Evolutionary conservation across 192 early-diverging fungal species (phyloP), one percentile per base, ranked within the genome.

Genomic region (Endogone sp.): DNA sequence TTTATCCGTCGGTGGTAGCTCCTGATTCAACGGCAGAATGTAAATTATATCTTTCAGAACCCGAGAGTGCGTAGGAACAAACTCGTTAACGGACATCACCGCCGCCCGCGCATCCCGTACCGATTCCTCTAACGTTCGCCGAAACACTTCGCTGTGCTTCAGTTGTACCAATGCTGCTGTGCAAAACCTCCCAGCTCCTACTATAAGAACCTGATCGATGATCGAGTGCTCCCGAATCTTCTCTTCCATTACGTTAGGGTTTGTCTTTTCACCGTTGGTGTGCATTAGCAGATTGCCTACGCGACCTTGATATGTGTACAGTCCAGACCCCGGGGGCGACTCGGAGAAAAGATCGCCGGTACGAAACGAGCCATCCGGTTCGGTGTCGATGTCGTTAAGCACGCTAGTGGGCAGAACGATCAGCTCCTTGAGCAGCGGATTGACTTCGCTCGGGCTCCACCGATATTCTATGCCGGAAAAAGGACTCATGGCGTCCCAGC

Each of bases 251-350:
- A 71, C 65, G 24, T 72, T 13, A n/a, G 75, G 75, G 22, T 69
- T 72, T 3, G 75, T 77, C 29, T 77, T 77, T 63, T 77, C 75
- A n/a, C 75, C 75, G 29, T 77, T 77, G 28, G 56, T 59, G 60
- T 67, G 57, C 6, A 67, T 31, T 20, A 72, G 56, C 13, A 63
- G 62, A 56, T 72, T 71, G 26, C 71, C 75, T 21, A 37, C 55
- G 24, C 75, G 66, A 9, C 75, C 75, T 60, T 54, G 37, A 16
- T 49, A 49, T 49, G 16, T 16, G 37, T 49, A 49, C 37, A 49
- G 1, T 49, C 37, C 37, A 6, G 37, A 49, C 9, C 1, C 16
- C 9, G 37, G 37, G 37, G 37, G 37, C 37, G 37, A 49, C 16
- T 49, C 37, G 37, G 16, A 16, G 16, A 49, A 49, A 6, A 49